Percentiles rank a stretch among this genome's conserved stretches.
Conservation (phyloP, 345 rosid genomes). For the Salix koriyanagi region DNA sequence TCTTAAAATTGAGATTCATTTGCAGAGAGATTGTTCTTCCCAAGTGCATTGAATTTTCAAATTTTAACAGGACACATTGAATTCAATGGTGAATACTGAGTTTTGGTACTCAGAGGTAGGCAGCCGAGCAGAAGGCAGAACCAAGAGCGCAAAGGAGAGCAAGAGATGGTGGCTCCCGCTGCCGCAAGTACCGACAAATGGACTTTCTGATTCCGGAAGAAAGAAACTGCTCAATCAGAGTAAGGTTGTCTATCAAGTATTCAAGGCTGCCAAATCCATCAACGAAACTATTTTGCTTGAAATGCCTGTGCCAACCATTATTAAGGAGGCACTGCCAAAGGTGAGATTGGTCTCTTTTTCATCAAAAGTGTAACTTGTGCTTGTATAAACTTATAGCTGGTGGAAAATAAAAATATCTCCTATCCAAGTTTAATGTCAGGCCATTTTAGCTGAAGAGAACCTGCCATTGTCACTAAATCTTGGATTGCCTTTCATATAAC, state of each 20-base stretch:
- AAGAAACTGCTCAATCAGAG: slow-evolving; percentile 55
- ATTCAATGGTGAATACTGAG: slow-evolving; percentile 80
- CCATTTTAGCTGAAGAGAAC: not conserved
- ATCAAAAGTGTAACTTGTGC: not conserved
- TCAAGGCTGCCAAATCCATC: slow-evolving; percentile 88
- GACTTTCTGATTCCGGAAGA: slow-evolving; percentile 67
- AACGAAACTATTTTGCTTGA: slow-evolving; percentile 77
- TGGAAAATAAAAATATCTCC: not conserved
- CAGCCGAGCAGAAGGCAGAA: slow-evolving; percentile 75
- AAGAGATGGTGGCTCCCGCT: slow-evolving; percentile 97
- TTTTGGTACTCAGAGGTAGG: slow-evolving; percentile 90
- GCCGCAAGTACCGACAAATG: slow-evolving; percentile 76
- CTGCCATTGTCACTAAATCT: not conserved
- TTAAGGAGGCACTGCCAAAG: slow-evolving; percentile 75
- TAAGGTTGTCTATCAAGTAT: slow-evolving; percentile 73
- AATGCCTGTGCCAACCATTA: slow-evolving; percentile 72
- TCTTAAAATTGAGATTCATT: not conserved
- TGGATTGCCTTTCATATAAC: too few species aligned
- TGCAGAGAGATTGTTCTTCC: not conserved
- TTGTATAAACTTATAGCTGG: not conserved
- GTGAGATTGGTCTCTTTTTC: slow-evolving; percentile 31
- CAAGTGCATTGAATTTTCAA: slow-evolving; percentile 1
- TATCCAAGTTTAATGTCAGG: not conserved
- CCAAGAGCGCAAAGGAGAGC: slow-evolving; percentile 58
- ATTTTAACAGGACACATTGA: slow-evolving; percentile 63